Base-by-base conservation (phyloP, 1,284 basidiomycete genomes). In the Pholiota adiposa region DNA sequence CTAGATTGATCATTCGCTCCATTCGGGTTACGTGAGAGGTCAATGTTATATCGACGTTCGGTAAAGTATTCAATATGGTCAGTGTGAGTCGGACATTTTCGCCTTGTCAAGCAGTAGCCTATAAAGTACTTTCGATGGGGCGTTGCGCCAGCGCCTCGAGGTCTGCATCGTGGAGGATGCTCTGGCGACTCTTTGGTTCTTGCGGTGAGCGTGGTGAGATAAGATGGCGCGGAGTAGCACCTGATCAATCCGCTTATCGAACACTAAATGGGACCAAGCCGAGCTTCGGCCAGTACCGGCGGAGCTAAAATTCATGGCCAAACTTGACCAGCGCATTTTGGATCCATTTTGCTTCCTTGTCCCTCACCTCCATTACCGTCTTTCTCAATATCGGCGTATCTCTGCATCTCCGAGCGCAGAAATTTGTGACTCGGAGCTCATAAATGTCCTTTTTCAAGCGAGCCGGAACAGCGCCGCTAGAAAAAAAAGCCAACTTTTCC, bases 111-210 rank as follows among this genome's bases (percentile, higher is more conserved):
- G 25, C 16, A 9, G 16, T 11, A n/a, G n/a, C 19, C n/a, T 31
- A 33, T 31, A 55, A 89, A 64, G 83, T 96, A 7, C 60, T 93
- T 43, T 89, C 6, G 84, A 89, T 70, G 40, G 43, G 29, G 33
- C n/a, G 16, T 50, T 23, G 54, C 50, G 19, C 19, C 41, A 43
- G 36, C 34, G 51, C 59, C 58, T 60, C 58, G 55, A 58, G 54
- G 46, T 33, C 19, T 50, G 56, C 60, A 62, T 60, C 60, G 58
- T 58, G 60, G 18, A 46, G 23, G 25, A 51, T 25, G 38, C 38
- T 29, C 25, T 56, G 51, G 53, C 54, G 61, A 56, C 50, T 40
- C 21, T 54, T 25, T 41, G 51, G 38, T 34, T 55, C 31, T 18
- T n/a, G 40, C 23, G 16, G 25, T n/a, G n/a, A n/a, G 43, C 23